Evolutionary conservation across 345 rosid species (phyloP).

Genomic region (Streptanthus diversifolius): DNA sequence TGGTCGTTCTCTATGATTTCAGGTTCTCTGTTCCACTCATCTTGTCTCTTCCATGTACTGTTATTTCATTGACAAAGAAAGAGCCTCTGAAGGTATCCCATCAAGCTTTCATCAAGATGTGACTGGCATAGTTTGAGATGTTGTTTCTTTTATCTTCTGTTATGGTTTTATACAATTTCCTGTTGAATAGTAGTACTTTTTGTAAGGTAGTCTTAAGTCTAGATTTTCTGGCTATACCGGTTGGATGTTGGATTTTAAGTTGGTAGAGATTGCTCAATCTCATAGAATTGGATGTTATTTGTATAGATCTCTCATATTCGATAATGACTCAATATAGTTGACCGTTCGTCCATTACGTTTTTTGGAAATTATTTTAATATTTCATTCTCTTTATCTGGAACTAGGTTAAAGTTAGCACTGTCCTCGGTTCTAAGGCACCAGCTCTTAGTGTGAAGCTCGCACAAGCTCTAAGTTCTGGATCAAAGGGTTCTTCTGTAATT

Average conservation of each 20-base stretch:
- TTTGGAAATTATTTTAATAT: neutral
- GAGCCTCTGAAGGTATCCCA: slow-evolving; percentile 62
- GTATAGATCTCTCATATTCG: neutral
- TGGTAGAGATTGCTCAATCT: neutral
- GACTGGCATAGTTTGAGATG: slow-evolving; percentile 11
- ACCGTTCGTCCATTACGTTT: neutral
- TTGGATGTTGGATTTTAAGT: neutral
- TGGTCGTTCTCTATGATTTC: slow-evolving; percentile 31
- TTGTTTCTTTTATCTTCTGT: neutral
- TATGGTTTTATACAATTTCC: neutral
- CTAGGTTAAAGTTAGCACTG: slow-evolving; percentile 87
- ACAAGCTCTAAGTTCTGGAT: slow-evolving; percentile 46
- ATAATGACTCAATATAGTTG: neutral
- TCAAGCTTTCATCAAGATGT: slow-evolving; percentile 5
- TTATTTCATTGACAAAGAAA: slow-evolving; percentile 74
- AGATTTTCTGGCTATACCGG: neutral
- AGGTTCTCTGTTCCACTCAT: slow-evolving; percentile 84
- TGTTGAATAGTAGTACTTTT: neutral
- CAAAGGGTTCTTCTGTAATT: slow-evolving; percentile 52
- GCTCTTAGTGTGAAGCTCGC: slow-evolving; percentile 69
- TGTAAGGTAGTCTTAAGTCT: neutral
- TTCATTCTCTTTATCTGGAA: neutral
- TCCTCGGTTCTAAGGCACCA: slow-evolving; percentile 80
- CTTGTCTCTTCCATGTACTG: slow-evolving; percentile 75
- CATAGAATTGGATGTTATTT: neutral